phyloP scores from a whole-genome alignment of 768 basidiomycete genomes.

The Candolleomyces eurysporus region DNA sequence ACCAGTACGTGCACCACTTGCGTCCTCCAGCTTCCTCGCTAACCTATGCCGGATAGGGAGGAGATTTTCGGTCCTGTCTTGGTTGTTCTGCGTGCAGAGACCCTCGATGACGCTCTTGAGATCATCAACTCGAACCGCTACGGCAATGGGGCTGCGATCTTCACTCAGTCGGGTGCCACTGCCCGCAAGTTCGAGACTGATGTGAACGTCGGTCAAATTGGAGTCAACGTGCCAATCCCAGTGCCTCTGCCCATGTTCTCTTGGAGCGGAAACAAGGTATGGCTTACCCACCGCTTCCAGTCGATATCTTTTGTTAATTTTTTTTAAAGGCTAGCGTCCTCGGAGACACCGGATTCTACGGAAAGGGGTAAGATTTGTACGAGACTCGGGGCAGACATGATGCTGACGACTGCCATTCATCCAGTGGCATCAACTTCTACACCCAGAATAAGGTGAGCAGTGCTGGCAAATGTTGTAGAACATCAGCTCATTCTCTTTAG shows the following conservation, averaged over 20 bases:
- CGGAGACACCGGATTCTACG: slow-evolving; percentile 90
- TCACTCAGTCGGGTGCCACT: slow-evolving; percentile 94
- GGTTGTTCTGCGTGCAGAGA: slow-evolving; percentile 72
- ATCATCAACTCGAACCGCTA: slow-evolving; percentile 90
- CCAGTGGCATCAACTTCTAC: slow-evolving; percentile 89
- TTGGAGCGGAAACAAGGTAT: slow-evolving; percentile 91
- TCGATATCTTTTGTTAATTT: neutral
- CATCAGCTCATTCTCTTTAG: slow-evolving; percentile 31
- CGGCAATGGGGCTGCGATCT: slow-evolving; percentile 93
- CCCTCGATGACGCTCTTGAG: slow-evolving; percentile 84
- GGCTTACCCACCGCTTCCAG: slow-evolving; percentile 4
- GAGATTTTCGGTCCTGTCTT: slow-evolving; percentile 97
- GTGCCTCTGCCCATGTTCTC: slow-evolving; percentile 94
- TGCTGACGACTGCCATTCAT: slow-evolving; percentile 3
- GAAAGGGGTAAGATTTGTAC: slow-evolving; percentile 57
- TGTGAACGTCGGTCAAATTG: slow-evolving; percentile 90
- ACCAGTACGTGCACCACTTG: slow-evolving; percentile 56
- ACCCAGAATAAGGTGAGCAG: slow-evolving; percentile 82
- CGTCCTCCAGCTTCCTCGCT: neutral
- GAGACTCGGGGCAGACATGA: neutral
- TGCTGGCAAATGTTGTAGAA: neutral
- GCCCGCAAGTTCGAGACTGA: slow-evolving; percentile 89
- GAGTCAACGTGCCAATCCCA: slow-evolving; percentile 90
- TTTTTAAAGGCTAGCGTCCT: slow-evolving; percentile 61
- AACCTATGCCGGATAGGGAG: slow-evolving; percentile 46